Conservation (phyloP, 1,284 basidiomycete genomes). For the Ganoderma multipileum region DNA sequence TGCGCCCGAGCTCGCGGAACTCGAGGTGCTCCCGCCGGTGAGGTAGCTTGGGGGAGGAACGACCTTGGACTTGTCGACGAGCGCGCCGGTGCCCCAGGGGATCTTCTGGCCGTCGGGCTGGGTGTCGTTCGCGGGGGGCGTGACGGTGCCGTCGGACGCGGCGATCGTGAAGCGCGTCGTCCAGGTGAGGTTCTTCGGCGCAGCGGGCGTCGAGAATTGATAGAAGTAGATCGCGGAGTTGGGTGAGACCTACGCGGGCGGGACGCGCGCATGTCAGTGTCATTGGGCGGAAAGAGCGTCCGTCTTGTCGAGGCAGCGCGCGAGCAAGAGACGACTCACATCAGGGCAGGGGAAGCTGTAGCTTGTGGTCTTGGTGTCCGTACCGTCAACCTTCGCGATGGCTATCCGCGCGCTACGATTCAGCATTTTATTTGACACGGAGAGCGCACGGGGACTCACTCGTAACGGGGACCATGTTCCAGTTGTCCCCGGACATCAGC, state of each 20-base stretch:
- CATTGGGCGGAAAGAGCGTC: background rate
- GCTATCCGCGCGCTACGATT: constrained; percentile 43
- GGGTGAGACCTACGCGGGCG: constrained; percentile 60
- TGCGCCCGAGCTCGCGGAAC: background rate
- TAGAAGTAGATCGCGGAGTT: constrained; percentile 83
- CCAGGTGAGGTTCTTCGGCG: constrained; percentile 59
- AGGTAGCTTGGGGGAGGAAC: constrained; percentile 38
- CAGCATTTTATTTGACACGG: background rate
- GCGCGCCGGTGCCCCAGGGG: constrained; percentile 74
- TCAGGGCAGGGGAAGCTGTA: constrained; percentile 72
- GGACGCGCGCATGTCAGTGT: background rate
- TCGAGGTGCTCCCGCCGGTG: background rate
- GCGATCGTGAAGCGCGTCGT: constrained; percentile 85
- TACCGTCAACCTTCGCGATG: constrained; percentile 67
- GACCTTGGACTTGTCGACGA: constrained; percentile 50
- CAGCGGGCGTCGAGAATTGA: constrained; percentile 62
- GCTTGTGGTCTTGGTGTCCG: constrained; percentile 45
- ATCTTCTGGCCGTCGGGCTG: constrained; percentile 63
- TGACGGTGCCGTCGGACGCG: constrained; percentile 53
- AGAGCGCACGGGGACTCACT: constrained; percentile 49
- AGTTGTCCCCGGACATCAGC: constrained; percentile 83
- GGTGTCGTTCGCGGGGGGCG: constrained; percentile 54
- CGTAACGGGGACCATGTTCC: constrained; percentile 70
- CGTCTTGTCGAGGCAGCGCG: background rate
- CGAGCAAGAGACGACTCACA: constrained; percentile 43